Percentiles rank a stretch among this genome's conserved stretches.
phyloP scores from a whole-genome alignment of 108 stramenopile species.

The Skeletonema marinoi region DNA sequence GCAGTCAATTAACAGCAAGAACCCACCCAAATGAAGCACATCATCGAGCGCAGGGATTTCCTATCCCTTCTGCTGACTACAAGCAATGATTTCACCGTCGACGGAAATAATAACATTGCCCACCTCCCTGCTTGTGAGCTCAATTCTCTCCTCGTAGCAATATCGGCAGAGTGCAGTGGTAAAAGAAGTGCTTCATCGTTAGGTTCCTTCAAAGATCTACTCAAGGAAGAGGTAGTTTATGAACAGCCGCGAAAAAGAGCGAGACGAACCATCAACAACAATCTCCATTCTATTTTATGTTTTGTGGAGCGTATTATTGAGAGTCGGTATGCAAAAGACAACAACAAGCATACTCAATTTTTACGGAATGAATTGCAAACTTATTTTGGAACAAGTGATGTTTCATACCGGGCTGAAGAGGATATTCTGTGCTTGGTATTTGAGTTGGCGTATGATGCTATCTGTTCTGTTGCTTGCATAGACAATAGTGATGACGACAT shows the following conservation, averaged over 20 bases:
- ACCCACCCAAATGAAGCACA: background rate
- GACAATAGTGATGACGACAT: background rate
- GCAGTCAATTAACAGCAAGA: background rate
- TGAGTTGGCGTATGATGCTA: conserved; percentile 30
- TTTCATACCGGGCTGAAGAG: conserved; percentile 20
- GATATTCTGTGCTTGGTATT: conserved; percentile 33
- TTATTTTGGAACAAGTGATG: conserved; percentile 28
- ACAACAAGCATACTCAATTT: background rate
- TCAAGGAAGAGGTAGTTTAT: background rate
- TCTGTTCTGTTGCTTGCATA: background rate
- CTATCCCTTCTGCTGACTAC: background rate
- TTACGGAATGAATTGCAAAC: conserved; percentile 21
- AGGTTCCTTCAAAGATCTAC: background rate
- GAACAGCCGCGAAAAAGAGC: conserved; percentile 16
- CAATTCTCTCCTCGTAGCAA: conserved; percentile 5
- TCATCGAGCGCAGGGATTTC: conserved; percentile 9
- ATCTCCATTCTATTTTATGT: conserved; percentile 31
- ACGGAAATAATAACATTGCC: background rate
- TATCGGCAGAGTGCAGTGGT: conserved; percentile 14
- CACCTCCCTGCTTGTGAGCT: conserved; percentile 11
- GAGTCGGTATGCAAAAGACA: conserved; percentile 8
- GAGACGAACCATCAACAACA: conserved; percentile 18
- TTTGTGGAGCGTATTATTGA: conserved; percentile 26
- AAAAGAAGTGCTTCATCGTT: background rate
- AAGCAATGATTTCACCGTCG: background rate